Evolutionary conservation across 306 rosid genomes (phyloP).

Genomic region (Malus fusca): DNA sequence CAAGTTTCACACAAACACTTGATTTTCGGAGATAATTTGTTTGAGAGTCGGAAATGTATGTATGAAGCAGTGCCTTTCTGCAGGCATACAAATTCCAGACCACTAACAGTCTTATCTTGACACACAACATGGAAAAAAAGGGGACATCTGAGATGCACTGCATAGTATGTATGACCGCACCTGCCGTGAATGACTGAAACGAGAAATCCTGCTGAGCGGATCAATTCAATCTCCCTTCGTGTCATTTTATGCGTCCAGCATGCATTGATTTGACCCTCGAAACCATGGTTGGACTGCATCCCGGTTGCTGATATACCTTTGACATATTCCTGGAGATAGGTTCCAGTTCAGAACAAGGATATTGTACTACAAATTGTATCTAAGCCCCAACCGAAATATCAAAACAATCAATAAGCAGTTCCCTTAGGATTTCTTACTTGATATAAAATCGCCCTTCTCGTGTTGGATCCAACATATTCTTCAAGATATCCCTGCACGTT

Average conservation of each 20-base stretch:
- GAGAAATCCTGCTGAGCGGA: slow-evolving; percentile 70
- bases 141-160: neutral
- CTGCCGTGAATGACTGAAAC: slow-evolving; percentile 92
- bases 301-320: slow-evolving; percentile 71
- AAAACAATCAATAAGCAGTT: neutral
- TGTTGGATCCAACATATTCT: slow-evolving; percentile 60
- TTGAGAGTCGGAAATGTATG: neutral
- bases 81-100: neutral
- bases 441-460: slow-evolving; percentile 60
- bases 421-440: slow-evolving; percentile 41
- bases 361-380: neutral
- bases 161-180: slow-evolving; percentile 22
- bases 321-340: slow-evolving; percentile 73
- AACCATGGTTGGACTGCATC: slow-evolving; percentile 80
- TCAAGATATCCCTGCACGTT: slow-evolving; percentile 88
- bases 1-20: neutral
- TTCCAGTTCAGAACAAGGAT: slow-evolving; percentile 12
- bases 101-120: neutral
- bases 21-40: neutral
- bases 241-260: slow-evolving; percentile 90
- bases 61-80: neutral
- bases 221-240: slow-evolving; percentile 49
- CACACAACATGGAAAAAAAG: neutral
- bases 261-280: slow-evolving; percentile 80
- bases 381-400: neutral